Evolutionary conservation across 2,329 filamentous ascomycete species (phyloP).

Genomic region (Pseudogymnoascus sp.): DNA sequence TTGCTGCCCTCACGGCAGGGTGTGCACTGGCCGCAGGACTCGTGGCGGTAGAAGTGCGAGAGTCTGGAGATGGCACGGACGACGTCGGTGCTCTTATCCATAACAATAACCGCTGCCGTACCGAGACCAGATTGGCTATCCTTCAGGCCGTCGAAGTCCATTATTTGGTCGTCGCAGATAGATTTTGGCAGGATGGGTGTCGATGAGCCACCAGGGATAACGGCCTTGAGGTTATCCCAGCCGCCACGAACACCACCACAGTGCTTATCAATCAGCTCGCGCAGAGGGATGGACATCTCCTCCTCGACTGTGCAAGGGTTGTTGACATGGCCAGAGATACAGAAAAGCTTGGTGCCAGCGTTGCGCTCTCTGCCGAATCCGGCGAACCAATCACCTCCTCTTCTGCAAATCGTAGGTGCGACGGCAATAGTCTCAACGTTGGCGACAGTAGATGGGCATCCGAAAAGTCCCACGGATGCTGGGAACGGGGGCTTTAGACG

Average conservation of each 20-base stretch:
- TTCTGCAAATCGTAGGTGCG: constrained; percentile 87
- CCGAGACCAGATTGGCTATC: constrained; percentile 95
- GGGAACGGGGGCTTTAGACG: constrained; percentile 98
- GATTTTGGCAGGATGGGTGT: constrained; percentile 88
- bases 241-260: constrained; percentile 93
- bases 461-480: constrained; percentile 92
- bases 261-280: constrained; percentile 95
- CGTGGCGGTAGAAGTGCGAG: constrained; percentile 96
- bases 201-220: constrained; percentile 94
- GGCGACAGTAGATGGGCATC: constrained; percentile 94
- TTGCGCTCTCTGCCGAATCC: constrained; percentile 93
- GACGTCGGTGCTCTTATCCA: constrained; percentile 97
- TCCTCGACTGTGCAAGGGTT: constrained; percentile 97
- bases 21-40: constrained; percentile 96
- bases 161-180: constrained; percentile 88
- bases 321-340: constrained; percentile 98
- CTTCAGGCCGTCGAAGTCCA: constrained; percentile 99
- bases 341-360: constrained; percentile 94
- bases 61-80: constrained; percentile 89
- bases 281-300: constrained; percentile 96
- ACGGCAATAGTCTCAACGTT: constrained; percentile 98
- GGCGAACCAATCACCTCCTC: constrained; percentile 89
- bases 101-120: constrained; percentile 95
- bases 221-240: constrained; percentile 92
- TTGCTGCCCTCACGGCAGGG: constrained; percentile 98